phyloP scores from a whole-genome alignment of 345 rosid species.

The Physaria fendleri region DNA sequence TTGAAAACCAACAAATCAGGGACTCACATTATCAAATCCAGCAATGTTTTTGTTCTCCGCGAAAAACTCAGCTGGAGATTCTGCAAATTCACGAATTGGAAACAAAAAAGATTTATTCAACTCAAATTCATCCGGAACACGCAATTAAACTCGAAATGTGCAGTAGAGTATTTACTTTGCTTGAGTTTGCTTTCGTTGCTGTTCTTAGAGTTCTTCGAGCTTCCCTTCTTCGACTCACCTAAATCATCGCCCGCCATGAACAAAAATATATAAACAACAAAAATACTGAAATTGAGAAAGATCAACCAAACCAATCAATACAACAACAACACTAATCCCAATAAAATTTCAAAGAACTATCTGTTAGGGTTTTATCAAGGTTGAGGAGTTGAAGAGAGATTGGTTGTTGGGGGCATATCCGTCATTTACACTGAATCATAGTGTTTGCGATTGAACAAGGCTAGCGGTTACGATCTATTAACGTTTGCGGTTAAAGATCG shows the following conservation, averaged over 20 bases:
- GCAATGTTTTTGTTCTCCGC: slow-evolving; percentile 99
- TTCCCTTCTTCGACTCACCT: slow-evolving; percentile 50
- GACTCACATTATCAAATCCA: slow-evolving; percentile 90
- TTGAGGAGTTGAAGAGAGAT: slow-evolving; percentile 5
- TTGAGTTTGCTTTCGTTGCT: slow-evolving; percentile 72
- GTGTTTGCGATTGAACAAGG: background rate
- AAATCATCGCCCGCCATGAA: slow-evolving; percentile 41
- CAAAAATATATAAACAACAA: slow-evolving; percentile 30
- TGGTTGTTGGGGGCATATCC: background rate
- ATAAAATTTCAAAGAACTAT: slow-evolving; percentile 16
- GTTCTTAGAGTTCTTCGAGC: slow-evolving; percentile 48
- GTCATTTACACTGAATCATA: background rate
- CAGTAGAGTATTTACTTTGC: slow-evolving; percentile 50
- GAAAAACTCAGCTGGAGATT: slow-evolving; percentile 97
- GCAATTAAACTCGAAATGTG: background rate
- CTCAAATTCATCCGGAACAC: background rate
- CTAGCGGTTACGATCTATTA: background rate
- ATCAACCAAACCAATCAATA: slow-evolving; percentile 8
- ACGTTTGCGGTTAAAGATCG: slow-evolving; percentile 6
- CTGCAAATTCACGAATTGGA: slow-evolving; percentile 36
- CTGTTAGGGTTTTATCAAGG: slow-evolving; percentile 24
- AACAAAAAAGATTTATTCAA: background rate
- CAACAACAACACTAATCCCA: background rate
- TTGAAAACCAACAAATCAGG: background rate
- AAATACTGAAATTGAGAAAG: background rate